Evolutionary conservation across 2,329 filamentous ascomycete species (phyloP), one percentile per base, ranked within the genome.

Genomic region (Fusarium fujikuroi): DNA sequence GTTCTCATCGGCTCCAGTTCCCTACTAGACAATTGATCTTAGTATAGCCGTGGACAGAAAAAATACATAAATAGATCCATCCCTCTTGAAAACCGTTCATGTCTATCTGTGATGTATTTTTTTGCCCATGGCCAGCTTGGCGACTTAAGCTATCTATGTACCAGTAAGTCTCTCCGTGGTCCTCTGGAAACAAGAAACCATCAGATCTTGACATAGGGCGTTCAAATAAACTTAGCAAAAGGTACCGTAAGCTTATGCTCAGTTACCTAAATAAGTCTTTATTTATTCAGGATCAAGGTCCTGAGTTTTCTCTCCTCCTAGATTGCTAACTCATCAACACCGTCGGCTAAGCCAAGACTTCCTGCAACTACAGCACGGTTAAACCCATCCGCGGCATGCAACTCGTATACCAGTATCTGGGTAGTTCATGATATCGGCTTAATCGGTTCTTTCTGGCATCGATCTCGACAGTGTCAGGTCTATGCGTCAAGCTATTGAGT

Each of bases 11-110:
- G 75, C 65, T 62, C 70, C 60, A 73, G 66, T 69, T 66, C 70
- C 71, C 52, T 68, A 63, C 69, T 71, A 67, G 68, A 68, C 67
- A 72, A 53, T 69, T 72, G 66, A 68, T 64, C 68, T 69, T 75
- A 75, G 75, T 73, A 70, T 73, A 76, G 75, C 71, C 71, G 56
- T 69, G 75, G 75, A 75, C 57, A 72, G 60, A 61, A 76, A 71
- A 75, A 69, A 28, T 21, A 69, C 70, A 63, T 40, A 49, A 32
- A 65, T 70, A 76, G 61, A 77, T 75, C 69, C 70, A 73, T 77
- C 72, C 73, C 69, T 77, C 75, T 67, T 74, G 60, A 72, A 57
- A 67, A 47, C 11, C 12, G 25, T 60, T 18, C 18, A 25, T 40
- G 9, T 23, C 10, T 25, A 43, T 25, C 15, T 49, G 36, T 42